These are phyloP conservation scores for Xylaria sp. DNA, from an alignment of 2,329 filamentous ascomycete genomes.

Conservation along the genomic window DNA sequence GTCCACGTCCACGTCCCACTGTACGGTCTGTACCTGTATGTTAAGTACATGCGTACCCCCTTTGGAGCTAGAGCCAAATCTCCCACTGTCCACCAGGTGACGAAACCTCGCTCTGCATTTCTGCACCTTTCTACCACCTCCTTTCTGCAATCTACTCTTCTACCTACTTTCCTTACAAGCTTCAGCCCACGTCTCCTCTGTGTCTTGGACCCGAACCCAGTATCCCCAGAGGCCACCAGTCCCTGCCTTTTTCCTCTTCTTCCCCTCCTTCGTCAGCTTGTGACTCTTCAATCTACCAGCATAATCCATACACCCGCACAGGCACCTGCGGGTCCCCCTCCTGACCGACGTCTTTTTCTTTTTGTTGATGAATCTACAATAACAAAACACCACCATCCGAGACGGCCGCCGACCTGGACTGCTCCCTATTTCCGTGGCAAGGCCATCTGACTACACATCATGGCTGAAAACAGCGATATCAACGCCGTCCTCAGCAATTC, in stretches of 20 bases:
- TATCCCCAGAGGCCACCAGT: slow-evolving; percentile 32
- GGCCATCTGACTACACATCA: slow-evolving; percentile 58
- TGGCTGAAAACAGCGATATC: slow-evolving; percentile 83
- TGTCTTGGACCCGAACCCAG: slow-evolving; percentile 44
- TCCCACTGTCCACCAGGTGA: slow-evolving; percentile 43
- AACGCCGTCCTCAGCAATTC: slow-evolving; percentile 98
- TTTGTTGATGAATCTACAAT: slow-evolving; percentile 22
- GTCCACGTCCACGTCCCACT: slow-evolving; percentile 1
- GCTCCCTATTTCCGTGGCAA: slow-evolving; percentile 22
- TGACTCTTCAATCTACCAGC: slow-evolving; percentile 21
- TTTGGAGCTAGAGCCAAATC: slow-evolving; percentile 33
- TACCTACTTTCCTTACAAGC: slow-evolving; percentile 42
- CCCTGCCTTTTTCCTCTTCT: slow-evolving; percentile 32
- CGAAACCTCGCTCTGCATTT: slow-evolving; percentile 43
- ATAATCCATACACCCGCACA: slow-evolving; percentile 19
- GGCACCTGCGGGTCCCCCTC: slow-evolving; percentile 31
- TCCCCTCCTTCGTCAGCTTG: slow-evolving; percentile 39
- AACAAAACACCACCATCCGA: slow-evolving; percentile 22
- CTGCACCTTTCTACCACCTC: slow-evolving; percentile 45
- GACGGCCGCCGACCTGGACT: slow-evolving; percentile 37
- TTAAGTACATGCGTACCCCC: slow-evolving; percentile 11
- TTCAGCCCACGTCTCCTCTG: slow-evolving; percentile 34
- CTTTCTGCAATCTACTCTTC: slow-evolving; percentile 44
- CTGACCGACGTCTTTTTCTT: slow-evolving; percentile 34
- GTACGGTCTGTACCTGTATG: not conserved